Base-by-base conservation (phyloP, 352 stramenopile species). In the Pythium coloratum region DNA sequence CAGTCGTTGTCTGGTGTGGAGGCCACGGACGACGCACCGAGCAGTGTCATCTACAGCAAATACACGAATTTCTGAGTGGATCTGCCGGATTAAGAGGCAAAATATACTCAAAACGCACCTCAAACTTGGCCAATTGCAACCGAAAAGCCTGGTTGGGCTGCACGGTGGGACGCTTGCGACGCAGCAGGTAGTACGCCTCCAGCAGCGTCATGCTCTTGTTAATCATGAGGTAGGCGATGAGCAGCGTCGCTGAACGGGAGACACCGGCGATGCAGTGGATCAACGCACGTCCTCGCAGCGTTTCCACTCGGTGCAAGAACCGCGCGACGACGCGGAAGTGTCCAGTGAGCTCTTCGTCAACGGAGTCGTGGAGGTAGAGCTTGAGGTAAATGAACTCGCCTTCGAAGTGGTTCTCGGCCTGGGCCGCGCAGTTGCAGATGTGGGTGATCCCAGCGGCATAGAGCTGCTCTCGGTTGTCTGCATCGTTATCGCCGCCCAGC, bases 171-270 rank as follows among this genome's bases (percentile, higher is more conserved):
- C 82, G 82, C 62, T 77, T 82, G 6, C 75, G 64, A 2, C 76
- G 62, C 30, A 90, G 78, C 47, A 88, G 66, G 33, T 76, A 82
- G 70, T 90, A 90, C 0, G 82, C 82, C 14, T 88, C 72, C 5
- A 81, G 63, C 44, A 90, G 62, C n/a, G 72, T 64, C 69, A 90
- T 82, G 20, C 64, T 68, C 66, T 90, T 90, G 70, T 87, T 75
- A 69, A 84, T 83, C 82, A 90, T 90, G 50, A 90, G 66, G 55
- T 90, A 87, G 18, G 78, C 82, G 32, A 90, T 66, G 28, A 90
- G 55, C 40, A 90, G 72, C 6, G 82, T 76, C 6, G 82, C 71
- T 6, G 80, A 89, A 12, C 82, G 76, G 13, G 82, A 90, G 34
- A 76, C 71, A 6, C 81, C 81, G 13, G 81, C 76, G 61, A 89